Conservation (phyloP, 2,329 filamentous ascomycete genomes). For the Epichloe brachyelytri region DNA sequence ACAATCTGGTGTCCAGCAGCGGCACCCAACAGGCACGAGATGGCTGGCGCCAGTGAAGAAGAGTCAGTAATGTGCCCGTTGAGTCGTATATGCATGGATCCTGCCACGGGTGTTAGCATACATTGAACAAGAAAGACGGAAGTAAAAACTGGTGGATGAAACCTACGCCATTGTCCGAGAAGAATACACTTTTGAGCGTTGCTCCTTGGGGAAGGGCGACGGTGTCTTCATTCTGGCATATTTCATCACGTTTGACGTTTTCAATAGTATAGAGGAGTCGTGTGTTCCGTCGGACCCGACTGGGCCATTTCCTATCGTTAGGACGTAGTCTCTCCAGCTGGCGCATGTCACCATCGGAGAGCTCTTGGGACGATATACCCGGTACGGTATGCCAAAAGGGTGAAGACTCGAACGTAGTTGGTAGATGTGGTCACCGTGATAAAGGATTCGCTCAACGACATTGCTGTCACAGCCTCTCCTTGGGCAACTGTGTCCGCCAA, state of each 20-base stretch:
- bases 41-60: slow-evolving; percentile 80
- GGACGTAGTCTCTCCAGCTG: slow-evolving; percentile 90
- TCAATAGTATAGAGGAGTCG: slow-evolving; percentile 84
- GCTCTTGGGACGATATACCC: slow-evolving; percentile 85
- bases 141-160: not conserved
- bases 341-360: slow-evolving; percentile 83
- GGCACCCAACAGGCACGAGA: slow-evolving; percentile 86
- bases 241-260: slow-evolving; percentile 84
- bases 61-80: slow-evolving; percentile 72
- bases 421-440: slow-evolving; percentile 77
- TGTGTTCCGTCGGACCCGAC: slow-evolving; percentile 64
- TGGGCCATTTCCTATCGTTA: slow-evolving; percentile 88
- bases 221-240: slow-evolving; percentile 88
- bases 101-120: slow-evolving; percentile 24
- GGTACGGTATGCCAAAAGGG: slow-evolving; percentile 75
- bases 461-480: slow-evolving; percentile 73
- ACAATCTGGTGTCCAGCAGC: slow-evolving; percentile 73
- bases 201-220: slow-evolving; percentile 68
- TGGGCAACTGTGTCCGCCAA: slow-evolving; percentile 80
- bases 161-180: slow-evolving; percentile 74
- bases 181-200: slow-evolving; percentile 73
- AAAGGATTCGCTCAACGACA: slow-evolving; percentile 85
- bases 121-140: not conserved
- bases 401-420: slow-evolving; percentile 87
- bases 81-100: slow-evolving; percentile 96